Evolutionary conservation across 2,329 filamentous ascomycete species (phyloP), one percentile per base, ranked within the genome.

Genomic region (Blastomyces gilchristii): DNA sequence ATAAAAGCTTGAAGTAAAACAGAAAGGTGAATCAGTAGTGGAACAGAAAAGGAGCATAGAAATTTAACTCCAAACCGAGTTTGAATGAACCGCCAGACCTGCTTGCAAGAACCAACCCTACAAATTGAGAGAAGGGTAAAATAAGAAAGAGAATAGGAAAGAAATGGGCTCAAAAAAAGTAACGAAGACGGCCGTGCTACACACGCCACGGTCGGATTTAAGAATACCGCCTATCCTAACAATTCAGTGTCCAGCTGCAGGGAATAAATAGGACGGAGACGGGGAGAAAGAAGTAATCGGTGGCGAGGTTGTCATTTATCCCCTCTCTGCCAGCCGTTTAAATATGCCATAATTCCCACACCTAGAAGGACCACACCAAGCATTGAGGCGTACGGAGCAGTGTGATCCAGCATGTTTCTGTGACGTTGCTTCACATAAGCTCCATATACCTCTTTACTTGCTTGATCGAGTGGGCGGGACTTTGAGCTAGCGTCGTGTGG

Each of bases 311-410:
- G 53, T 73, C 72, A 81, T 72, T 76, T 77, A 65, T 82, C 81
- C 62, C 77, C 73, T 69, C 80, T 81, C 70, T 91, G 88, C 89
- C 89, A 93, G 60, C 88, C 87, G 71, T 94, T 94, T 68, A 94
- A 81, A 75, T 91, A 92, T 52, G 88, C 89, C 90, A 94, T 94
- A 67, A 94, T 74, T 16, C 90, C 88, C 78, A 94, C 87, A 41
- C 90, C 90, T 65, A 94, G 78, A 63, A 94, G 75, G 34, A 94
- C 89, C 41, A 94, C 90, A 12, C 90, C 88, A 56, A 94, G 76
- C 83, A 93, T 91, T 1, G 88, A 91, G 50, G 88, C 87, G 71
- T 92, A 93, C 18, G 90, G 90, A 64, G 89, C 80, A 63, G 83
- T 81, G 56, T 86, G 81, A 65, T 80, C 74, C 58, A 83, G 71